Evolutionary conservation across 2,329 filamentous ascomycete genomes (phyloP).

Genomic region (Domatiomyces catenatus): DNA sequence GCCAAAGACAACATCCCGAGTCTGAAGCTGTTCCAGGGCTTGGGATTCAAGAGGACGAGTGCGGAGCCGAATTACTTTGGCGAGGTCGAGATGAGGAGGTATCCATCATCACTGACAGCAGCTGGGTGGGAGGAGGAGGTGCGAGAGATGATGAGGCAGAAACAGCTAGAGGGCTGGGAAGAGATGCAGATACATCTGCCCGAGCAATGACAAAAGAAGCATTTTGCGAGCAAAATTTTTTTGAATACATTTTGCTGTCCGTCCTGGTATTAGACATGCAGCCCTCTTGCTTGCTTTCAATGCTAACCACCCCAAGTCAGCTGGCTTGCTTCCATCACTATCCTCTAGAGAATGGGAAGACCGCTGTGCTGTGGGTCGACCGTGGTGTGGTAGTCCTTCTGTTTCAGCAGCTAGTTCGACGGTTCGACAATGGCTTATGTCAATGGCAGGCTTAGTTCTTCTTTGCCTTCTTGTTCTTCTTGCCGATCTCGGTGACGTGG

Average conservation of each 20-base stretch:
- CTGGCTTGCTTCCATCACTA: background rate
- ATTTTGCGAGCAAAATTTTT: background rate
- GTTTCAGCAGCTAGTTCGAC: background rate
- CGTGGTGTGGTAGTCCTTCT: background rate
- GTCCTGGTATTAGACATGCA: background rate
- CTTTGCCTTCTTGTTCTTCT: constrained; percentile 19
- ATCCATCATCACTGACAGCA: background rate
- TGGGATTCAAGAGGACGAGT: constrained; percentile 39
- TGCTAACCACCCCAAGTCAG: background rate
- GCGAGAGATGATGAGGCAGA: constrained; percentile 19
- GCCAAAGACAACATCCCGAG: constrained; percentile 41
- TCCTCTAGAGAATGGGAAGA: background rate
- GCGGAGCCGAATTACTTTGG: constrained; percentile 49
- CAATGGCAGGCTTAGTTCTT: constrained; percentile 16
- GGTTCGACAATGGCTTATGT: background rate
- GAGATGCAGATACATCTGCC: constrained; percentile 24
- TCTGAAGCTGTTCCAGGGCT: constrained; percentile 43
- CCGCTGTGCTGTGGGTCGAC: background rate
- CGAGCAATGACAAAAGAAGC: background rate
- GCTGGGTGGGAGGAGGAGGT: constrained; percentile 17
- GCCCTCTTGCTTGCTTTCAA: background rate
- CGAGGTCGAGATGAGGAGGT: constrained; percentile 43
- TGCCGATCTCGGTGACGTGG: constrained; percentile 16
- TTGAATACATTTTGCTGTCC: background rate
- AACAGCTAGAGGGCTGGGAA: constrained; percentile 23